phyloP scores from a whole-genome alignment of 192 early-diverging fungal genomes.

The Umbelopsis ramanniana region DNA sequence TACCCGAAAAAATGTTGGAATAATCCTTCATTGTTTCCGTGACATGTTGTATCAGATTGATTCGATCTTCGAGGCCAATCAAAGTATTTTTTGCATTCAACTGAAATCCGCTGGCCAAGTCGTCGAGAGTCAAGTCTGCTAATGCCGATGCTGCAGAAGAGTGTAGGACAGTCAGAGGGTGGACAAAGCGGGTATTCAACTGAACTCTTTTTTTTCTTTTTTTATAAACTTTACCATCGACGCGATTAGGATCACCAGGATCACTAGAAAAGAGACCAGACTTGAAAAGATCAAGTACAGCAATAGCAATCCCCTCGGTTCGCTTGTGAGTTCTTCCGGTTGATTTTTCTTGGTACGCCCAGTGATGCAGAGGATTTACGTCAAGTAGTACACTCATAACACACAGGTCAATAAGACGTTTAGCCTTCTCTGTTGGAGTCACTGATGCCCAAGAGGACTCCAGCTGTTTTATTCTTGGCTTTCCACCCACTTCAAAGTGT shows the following conservation, averaged over 20 bases:
- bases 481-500: constrained; percentile 72
- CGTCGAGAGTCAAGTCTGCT: constrained; percentile 50
- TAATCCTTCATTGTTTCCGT: constrained; percentile 49
- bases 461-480: constrained; percentile 54
- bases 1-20: constrained; percentile 61
- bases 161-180: constrained; percentile 14
- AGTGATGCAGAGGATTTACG: constrained; percentile 80
- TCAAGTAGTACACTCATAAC: constrained; percentile 89
- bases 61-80: constrained; percentile 80
- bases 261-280: constrained; percentile 76
- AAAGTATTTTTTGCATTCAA: constrained; percentile 75
- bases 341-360: constrained; percentile 69
- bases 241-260: constrained; percentile 63
- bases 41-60: constrained; percentile 62
- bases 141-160: constrained; percentile 53
- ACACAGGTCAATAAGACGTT: constrained; percentile 83
- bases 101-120: constrained; percentile 71
- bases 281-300: constrained; percentile 82
- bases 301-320: constrained; percentile 87
- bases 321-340: constrained; percentile 56
- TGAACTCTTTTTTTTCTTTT: not conserved
- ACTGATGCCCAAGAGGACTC: constrained; percentile 45
- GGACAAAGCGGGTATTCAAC: not conserved
- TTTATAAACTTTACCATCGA: constrained; percentile 67
- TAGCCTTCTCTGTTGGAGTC: constrained; percentile 58